Evolutionary conservation across 208 protist species (phyloP).

Genomic region (Leishmania guyanensis): DNA sequence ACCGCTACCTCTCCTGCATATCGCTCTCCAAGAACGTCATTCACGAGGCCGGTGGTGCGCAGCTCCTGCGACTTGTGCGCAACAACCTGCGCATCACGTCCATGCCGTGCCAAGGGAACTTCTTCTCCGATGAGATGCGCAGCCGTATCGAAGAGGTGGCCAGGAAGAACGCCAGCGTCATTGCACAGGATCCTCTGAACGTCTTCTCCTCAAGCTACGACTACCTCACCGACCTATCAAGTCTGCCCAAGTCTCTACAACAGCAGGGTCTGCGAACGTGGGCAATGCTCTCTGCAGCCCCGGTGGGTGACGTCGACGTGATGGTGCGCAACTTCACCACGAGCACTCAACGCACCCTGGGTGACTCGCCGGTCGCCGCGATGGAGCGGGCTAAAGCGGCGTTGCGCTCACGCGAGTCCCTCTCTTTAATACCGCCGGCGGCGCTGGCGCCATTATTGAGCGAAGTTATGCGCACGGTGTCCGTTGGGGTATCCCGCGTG

Average conservation of each 20-base stretch:
- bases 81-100: conserved; percentile 58
- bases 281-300: conserved; percentile 69
- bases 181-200: conserved; percentile 69
- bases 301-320: conserved; percentile 66
- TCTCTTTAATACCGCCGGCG: conserved; percentile 58
- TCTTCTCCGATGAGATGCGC: conserved; percentile 47
- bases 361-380: conserved; percentile 31
- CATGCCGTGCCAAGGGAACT: conserved; percentile 53
- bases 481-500: conserved; percentile 45
- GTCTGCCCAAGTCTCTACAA: conserved; percentile 51
- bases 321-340: conserved; percentile 73
- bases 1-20: conserved; percentile 61
- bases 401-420: conserved; percentile 27
- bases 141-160: conserved; percentile 49
- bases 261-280: conserved; percentile 73
- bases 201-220: conserved; percentile 55
- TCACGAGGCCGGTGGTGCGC: conserved; percentile 75
- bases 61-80: conserved; percentile 71
- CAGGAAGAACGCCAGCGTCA: conserved; percentile 32
- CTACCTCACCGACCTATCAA: conserved; percentile 47
- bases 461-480: conserved; percentile 83
- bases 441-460: conserved; percentile 77
- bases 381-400: conserved; percentile 40
- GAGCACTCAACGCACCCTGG: conserved; percentile 40
- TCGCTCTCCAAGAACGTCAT: conserved; percentile 62